Evolutionary conservation across 441 rosid species (phyloP), one percentile per base, ranked within the genome.

Genomic region (Erysimum pusillum): DNA sequence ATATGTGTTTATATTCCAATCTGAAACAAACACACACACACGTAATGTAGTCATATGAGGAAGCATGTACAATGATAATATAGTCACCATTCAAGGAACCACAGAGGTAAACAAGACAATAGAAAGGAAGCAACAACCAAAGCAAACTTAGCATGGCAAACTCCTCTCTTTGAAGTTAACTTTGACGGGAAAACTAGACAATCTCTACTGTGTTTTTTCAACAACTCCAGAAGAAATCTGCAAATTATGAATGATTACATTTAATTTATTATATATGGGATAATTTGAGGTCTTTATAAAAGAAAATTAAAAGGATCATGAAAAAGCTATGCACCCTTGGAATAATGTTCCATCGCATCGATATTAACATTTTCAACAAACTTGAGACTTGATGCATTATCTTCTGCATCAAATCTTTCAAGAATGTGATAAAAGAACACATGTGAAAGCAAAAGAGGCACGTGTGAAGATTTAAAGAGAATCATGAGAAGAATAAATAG

Each of bases 301-400:
- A 3, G 31, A 34, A 44, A 39, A 39, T 10, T 18, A 38, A 20
- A 60, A 38, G 48, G 8, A 59, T 49, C 34, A 10, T 9, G 51
- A 13, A 52, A 31, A 51, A 36, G n/a, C 15, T 63, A 76, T 22
- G 69, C 84, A 94, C 98, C 98, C 91, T 60, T 94, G 97, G 77
- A 92, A 92, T 15, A 94, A 88, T 10, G 94, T 94, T 85, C 96
- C 25, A 22, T 22, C 25, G 25, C 98, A 66, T 92, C 79, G 35
- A 81, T 81, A 69, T 77, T 57, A 60, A 77, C 73, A 73, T 87
- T 89, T 58, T 83, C 56, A 73, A 82, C 44, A 68, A 94, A 92
- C 72, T 92, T 85, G 28, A 94, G 96, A 63, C 91, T 92, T 32
- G 99, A 88, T 79, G 99, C 97, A 80, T 82, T 82, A 84, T 92